Base-by-base conservation (phyloP, 1,139 yeast species). In the Diutina scorzettiae region DNA sequence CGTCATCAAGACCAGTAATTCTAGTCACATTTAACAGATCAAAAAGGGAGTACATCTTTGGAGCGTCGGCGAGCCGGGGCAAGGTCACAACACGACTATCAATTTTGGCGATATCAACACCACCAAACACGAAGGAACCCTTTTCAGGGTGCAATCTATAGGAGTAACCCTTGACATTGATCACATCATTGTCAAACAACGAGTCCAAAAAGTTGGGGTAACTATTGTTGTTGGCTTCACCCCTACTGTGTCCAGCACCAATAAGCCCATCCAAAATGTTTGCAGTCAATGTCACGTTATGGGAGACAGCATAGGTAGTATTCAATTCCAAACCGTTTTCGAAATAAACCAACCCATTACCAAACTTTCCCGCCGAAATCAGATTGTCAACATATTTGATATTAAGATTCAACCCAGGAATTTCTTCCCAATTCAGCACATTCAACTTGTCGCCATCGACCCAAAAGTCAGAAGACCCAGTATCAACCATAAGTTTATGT, bases 391-490 rank as follows among this genome's bases (percentile, higher is more conserved):
- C 34, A 18, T 31, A 31, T 6, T 5, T 20, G 12, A 31, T 31
- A 4, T 17, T 6, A 17, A 31, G 34, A 16, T 8, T 9, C 4
- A 16, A 18, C 5, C 20, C 21, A 9, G 23, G 20, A 6, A 18
- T 18, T 8, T 20, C 21, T 9, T 7, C 9, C 34, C 34, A 31
- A 9, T 31, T 18, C n/a, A n/a, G 20, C 5, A 18, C n/a, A 6
- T 31, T 16, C 5, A 18, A 11, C 11, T 18, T 20, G 3, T 8
- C 18, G 18, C 14, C 20, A 31, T 31, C 34, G 5, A 31, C 21
- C 34, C 34, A 31, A 17, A 31, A 31, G 18, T 31, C 34, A 31
- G 34, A 9, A 9, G 34, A 31, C n/a, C 34, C 34, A 14, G 18
- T 11, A 17, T 31, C 34, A 31, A 31, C 21, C n/a, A 31, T 17